A percentile compares a stretch with the other conserved stretches of the same genome.
These are phyloP conservation scores for Spirogloea muscicola DNA, from an alignment of 139 green algal species.

Conservation along the genomic window DNA sequence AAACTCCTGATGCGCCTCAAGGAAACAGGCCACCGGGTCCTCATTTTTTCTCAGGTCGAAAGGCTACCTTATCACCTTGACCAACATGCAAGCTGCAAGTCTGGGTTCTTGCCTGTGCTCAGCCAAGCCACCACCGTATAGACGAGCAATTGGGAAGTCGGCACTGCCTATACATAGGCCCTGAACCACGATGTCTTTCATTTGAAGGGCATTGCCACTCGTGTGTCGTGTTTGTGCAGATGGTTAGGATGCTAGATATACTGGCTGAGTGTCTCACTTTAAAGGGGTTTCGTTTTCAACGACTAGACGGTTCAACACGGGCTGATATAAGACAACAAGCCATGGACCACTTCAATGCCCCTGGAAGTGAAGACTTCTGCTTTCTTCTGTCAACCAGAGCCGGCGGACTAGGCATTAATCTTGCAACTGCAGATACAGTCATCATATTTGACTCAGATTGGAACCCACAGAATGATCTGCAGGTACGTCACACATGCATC, in stretches of 20 bases:
- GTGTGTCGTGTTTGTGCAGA: conserved; percentile 51
- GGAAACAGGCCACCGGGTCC: conserved; percentile 75
- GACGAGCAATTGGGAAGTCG: too few species aligned
- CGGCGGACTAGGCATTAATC: conserved; percentile 85
- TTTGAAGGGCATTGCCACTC: too few species aligned
- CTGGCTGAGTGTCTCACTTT: conserved; percentile 88
- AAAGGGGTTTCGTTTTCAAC: conserved; percentile 78
- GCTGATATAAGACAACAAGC: conserved; percentile 66
- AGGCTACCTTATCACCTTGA: neutral
- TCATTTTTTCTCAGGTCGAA: conserved; percentile 83
- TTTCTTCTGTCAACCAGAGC: conserved; percentile 91
- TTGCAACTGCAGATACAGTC: conserved; percentile 78
- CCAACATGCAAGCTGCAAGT: neutral
- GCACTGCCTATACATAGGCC: too few species aligned
- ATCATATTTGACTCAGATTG: conserved; percentile 75
- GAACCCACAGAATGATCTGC: conserved; percentile 74
- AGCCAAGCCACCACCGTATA: neutral
- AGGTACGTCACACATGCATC: conserved; percentile 28
- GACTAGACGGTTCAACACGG: conserved; percentile 86
- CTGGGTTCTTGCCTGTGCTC: neutral
- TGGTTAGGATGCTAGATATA: conserved; percentile 93
- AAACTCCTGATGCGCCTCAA: conserved; percentile 84
- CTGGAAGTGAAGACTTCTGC: conserved; percentile 82
- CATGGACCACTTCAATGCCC: conserved; percentile 95
- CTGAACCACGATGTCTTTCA: too few species aligned